Base-by-base conservation (phyloP, 305 asterid genomes). In the Fraxinus velutina region DNA sequence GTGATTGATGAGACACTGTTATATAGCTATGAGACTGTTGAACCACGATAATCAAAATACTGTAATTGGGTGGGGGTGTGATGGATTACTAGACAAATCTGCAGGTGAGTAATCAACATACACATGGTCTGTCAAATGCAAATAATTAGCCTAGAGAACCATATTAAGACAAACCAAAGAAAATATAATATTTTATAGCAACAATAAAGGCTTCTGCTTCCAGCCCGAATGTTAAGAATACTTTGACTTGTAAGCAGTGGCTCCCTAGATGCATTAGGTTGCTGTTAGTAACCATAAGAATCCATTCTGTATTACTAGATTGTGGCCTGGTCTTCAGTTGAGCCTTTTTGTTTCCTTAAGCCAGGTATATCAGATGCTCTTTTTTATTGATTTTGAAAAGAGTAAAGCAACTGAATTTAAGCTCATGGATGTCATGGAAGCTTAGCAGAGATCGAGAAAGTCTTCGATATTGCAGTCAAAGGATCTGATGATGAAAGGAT, bases 401-500 rank as follows among this genome's bases (percentile, higher is more conserved):
- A 81, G 86, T 88, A 89, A 87, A 87, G 90, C 91, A 90, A 94
- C 98, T 93, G 90, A 93, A 94, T 80, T 90, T 88, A 86, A 89
- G 92, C 93, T 92, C 93, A 92, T 95, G 92, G 90, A 88, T 91
- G 85, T 91, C 87, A 91, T 91, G 95, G 92, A 95, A 95, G 99
- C 96, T 94, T 94, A 84, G 95, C 95, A 89, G 99, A 95, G 89
- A 89, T 94, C 6, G 91, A 95, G 87, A 95, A 94, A 90, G 89
- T 95, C 78, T 94, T 92, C 85, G 94, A 94, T 92, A 84, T 92
- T 78, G 98, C 98, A 50, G 89, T 87, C 84, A 73, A 89, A 79
- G 99, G 98, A 85, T 90, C 93, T 37, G 87, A 84, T 52, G 95
- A 91, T 33, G 96, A 92, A 83, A 94, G 88, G 90, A 88, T 91